Evolutionary conservation across 2,329 filamentous ascomycete species (phyloP).

Genomic region (Fusarium albosuccineum): DNA sequence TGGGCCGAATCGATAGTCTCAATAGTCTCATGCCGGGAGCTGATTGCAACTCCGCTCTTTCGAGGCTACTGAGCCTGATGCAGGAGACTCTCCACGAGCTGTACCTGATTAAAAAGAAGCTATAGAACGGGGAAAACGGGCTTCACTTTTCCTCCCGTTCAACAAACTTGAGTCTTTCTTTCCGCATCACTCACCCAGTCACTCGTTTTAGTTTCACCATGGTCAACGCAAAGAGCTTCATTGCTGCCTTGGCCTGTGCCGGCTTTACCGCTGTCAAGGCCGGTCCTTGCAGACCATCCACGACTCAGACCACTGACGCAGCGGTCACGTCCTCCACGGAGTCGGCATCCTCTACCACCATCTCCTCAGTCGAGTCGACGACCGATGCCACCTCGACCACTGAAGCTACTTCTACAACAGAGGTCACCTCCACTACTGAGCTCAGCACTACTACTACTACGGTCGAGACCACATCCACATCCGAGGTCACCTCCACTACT

Average conservation of each 20-base stretch:
- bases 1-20: slow-evolving; percentile 1
- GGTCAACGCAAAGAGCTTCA: background rate
- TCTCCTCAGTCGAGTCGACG: background rate
- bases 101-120: background rate
- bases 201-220: background rate
- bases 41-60: background rate
- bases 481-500: background rate
- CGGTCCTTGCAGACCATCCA: background rate
- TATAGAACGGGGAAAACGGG: background rate
- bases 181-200: background rate
- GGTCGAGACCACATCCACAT: background rate
- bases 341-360: background rate
- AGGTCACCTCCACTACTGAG: background rate
- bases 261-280: background rate
- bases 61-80: background rate
- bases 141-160: no score
- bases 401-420: background rate
- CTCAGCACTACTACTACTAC: background rate
- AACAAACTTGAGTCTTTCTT: background rate
- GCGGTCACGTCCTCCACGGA: background rate
- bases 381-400: background rate
- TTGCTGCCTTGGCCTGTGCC: slow-evolving; percentile 1
- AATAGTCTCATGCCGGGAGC: background rate
- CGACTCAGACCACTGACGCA: background rate
- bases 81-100: background rate